Evolutionary conservation across 208 protist species (phyloP), one percentile per base, ranked within the genome.

Genomic region (Wallacemonas rigidus): DNA sequence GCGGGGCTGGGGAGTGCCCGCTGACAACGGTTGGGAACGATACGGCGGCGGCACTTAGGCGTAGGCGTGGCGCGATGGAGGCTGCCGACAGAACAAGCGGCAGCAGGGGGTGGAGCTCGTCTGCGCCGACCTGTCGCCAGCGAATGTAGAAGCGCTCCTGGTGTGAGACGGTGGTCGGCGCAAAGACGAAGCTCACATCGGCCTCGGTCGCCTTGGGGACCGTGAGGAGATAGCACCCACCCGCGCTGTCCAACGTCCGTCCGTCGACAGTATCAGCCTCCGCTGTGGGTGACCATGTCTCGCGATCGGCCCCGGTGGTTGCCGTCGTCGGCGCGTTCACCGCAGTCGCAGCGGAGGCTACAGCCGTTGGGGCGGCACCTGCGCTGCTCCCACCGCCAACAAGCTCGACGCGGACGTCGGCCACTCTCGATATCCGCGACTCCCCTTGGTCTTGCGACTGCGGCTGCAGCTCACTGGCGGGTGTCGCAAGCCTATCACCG

Each of bases 101-200:
- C 45, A 82, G 81, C 47, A 95, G 80, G 40, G 81, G 83, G 67
- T 95, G 83, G 35, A 79, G 56, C 58, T 88, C 85, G 68, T 89
- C 85, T 2, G 86, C 79, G n/a, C 90, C 90, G 54, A 95, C 62
- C 67, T 93, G 90, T 17, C 76, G 71, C 90, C 87, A 93, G 3
- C 69, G 69, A 43, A 90, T 82, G 51, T 87, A 84, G 54, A 85
- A 83, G n/a, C 74, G 74, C 35, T 75, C 76, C 51, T 54, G 55
- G 36, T 47, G 50, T 4, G 54, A 40, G 6, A 60, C 64, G 12
- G 5, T 50, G 38, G 50, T 41, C n/a, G 80, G 75, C 12, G 72
- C 61, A 56, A 78, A 85, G 45, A 82, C 79, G 60, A 89, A 63
- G 57, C 77, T 36, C 51, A 84, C 71, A 0, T 26, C 64, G 2